A percentile compares a stretch with the other conserved stretches of the same genome.
phyloP scores from a whole-genome alignment of 2,329 filamentous ascomycete species.

The Phialemonium atrogriseum region DNA sequence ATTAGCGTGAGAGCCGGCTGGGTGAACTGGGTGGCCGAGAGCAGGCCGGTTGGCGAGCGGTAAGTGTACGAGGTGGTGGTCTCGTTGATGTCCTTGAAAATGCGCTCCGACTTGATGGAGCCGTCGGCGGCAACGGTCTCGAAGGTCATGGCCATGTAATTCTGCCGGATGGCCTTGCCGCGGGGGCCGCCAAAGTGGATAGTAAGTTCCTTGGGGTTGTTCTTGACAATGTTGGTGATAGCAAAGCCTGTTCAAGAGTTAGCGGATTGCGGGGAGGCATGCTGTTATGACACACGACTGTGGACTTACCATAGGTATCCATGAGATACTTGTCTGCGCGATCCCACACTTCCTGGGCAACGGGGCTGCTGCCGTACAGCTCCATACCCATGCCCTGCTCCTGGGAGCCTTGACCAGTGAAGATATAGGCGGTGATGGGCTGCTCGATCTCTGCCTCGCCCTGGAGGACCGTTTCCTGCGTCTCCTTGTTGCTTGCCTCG shows the following conservation, averaged over 20 bases:
- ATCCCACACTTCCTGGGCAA: conserved; percentile 97
- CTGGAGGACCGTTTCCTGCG: conserved; percentile 89
- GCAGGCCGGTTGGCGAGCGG: conserved; percentile 83
- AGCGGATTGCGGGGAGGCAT: conserved; percentile 9
- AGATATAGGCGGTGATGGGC: conserved; percentile 92
- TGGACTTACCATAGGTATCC: conserved; percentile 82
- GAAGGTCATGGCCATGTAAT: conserved; percentile 99
- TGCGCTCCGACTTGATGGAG: conserved; percentile 94
- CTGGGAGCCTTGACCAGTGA: conserved; percentile 96
- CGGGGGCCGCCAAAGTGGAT: conserved; percentile 96
- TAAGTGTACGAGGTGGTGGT: conserved; percentile 94
- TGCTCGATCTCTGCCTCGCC: conserved; percentile 97
- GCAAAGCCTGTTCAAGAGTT: conserved; percentile 59
- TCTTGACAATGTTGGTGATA: conserved; percentile 98
- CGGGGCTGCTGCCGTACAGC: conserved; percentile 83
- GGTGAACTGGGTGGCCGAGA: conserved; percentile 97
- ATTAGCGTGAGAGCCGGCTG: conserved; percentile 95
- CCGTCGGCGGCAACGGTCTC: conserved; percentile 94
- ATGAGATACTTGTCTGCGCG: conserved; percentile 95
- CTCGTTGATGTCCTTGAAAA: conserved; percentile 97
- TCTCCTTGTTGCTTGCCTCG: conserved; percentile 90
- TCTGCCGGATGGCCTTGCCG: conserved; percentile 94
- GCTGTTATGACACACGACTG: not conserved
- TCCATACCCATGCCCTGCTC: conserved; percentile 99
- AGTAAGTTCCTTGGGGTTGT: conserved; percentile 98